A percentile compares a stretch with the other conserved stretches of the same genome.
phyloP scores from a whole-genome alignment of 768 basidiomycete genomes.

The Hericium alpestre region DNA sequence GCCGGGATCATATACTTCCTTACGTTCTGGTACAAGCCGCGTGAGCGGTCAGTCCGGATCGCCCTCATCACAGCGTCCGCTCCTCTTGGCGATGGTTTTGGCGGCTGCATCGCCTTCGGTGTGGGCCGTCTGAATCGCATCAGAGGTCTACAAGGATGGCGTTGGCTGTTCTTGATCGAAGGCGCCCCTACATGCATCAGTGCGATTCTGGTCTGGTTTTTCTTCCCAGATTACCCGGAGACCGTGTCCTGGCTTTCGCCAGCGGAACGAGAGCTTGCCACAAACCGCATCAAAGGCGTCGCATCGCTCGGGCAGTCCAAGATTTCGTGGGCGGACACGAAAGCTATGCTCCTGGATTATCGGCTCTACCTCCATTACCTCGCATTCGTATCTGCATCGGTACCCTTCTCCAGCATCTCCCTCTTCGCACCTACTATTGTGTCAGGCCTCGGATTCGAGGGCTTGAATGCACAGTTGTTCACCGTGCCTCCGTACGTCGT shows the following conservation, averaged over 20 bases:
- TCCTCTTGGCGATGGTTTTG: slow-evolving; percentile 15
- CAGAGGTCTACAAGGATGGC: slow-evolving; percentile 18
- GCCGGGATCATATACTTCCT: slow-evolving; percentile 32
- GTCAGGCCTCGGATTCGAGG: slow-evolving; percentile 44
- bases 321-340: slow-evolving; percentile 30
- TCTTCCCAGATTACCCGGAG: background rate
- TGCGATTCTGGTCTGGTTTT: slow-evolving; percentile 21
- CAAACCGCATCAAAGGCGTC: slow-evolving; percentile 27
- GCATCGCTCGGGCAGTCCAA: slow-evolving; percentile 23
- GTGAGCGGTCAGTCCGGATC: slow-evolving; percentile 20
- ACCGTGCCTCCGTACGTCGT: slow-evolving; percentile 40
- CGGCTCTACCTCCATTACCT: slow-evolving; percentile 29
- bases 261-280: slow-evolving; percentile 30
- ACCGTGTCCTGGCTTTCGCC: slow-evolving; percentile 23
- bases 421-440: slow-evolving; percentile 72
- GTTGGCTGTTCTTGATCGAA: slow-evolving; percentile 33
- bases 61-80: slow-evolving; percentile 23
- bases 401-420: slow-evolving; percentile 29
- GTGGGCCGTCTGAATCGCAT: slow-evolving; percentile 22
- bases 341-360: slow-evolving; percentile 26
- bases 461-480: slow-evolving; percentile 47
- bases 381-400: slow-evolving; percentile 33
- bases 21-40: slow-evolving; percentile 35
- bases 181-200: slow-evolving; percentile 34
- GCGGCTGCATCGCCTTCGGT: slow-evolving; percentile 20